Evolutionary conservation across 768 basidiomycete species (phyloP), one percentile per base, ranked within the genome.

Genomic region (Floccularia luteovirens): DNA sequence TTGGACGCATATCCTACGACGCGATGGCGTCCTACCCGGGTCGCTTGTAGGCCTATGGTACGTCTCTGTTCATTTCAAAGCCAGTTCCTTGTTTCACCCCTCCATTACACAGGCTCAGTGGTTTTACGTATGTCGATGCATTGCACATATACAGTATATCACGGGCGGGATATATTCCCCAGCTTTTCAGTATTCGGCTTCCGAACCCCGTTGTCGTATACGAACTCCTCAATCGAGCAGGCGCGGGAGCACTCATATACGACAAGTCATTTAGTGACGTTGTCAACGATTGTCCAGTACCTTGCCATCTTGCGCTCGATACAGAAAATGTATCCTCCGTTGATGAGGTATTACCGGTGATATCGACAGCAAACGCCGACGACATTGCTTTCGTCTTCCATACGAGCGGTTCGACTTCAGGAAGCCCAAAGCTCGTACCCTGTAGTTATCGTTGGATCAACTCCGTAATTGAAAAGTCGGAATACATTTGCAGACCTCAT

Each of bases 401-500:
- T 56, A 87, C 86, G 7, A 82, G 79, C 43, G 86, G 86, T 12
- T 87, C 84, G 27, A 88, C 86, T 5, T 87, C 83, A n/a, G 85
- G 84, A 36, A 82, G 76, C 51, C 86, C 86, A 0, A 88, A 86
- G 52, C 76, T 88, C 20, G 80, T 89, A 0, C 82, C 76, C 12
- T 80, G 80, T 59, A 82, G 62, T 49, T 77, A 75, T 48, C 69
- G 61, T 21, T 88, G 85, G 86, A 46, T 89, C 21, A 59, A 74
- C 44, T 58, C 71, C n/a, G 74, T 73, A 2, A 59, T 78, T 38
- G 49, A 65, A n/a, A 89, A 89, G 57, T 75, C 82, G 27, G 55
- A 62, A 43, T 66, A 69, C 43, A 65, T 74, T 39, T 67, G 67
- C 43, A 56, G 53, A 47, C 79, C 80, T 36, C 60, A 56, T 44